A percentile compares a stretch with the other conserved stretches of the same genome.
phyloP scores from a whole-genome alignment of 345 rosid genomes.

The Cardamine resedifolia region DNA sequence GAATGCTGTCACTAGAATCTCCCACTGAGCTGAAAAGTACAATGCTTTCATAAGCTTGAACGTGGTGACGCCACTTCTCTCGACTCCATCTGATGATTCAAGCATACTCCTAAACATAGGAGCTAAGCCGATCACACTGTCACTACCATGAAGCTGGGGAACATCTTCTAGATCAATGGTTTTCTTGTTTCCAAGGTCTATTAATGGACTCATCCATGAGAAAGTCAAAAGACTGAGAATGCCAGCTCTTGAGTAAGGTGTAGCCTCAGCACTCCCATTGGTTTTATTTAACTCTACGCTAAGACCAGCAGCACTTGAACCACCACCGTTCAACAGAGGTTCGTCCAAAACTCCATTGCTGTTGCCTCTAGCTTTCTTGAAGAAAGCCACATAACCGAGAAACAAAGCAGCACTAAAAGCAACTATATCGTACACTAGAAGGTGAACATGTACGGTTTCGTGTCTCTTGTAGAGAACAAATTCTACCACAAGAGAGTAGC shows the following conservation, averaged over 20 bases:
- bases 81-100: conserved; percentile 36
- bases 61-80: conserved; percentile 42
- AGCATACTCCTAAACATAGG: conserved; percentile 46
- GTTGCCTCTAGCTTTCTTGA: conserved; percentile 37
- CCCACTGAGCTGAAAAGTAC: conserved; percentile 47
- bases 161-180: conserved; percentile 60
- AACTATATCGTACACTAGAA: conserved; percentile 44
- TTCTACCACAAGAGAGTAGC: conserved; percentile 62
- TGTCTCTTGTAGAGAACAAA: conserved; percentile 43
- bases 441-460: conserved; percentile 30
- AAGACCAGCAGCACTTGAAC: conserved; percentile 18
- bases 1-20: conserved; percentile 45
- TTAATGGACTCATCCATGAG: conserved; percentile 66
- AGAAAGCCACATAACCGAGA: conserved; percentile 51
- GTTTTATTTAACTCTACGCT: conserved; percentile 30
- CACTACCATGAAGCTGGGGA: conserved; percentile 56
- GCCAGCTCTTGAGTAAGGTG: conserved; percentile 52
- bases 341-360: conserved; percentile 41
- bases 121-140: conserved; percentile 47
- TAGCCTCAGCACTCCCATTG: conserved; percentile 42
- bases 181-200: conserved; percentile 59
- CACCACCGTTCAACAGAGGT: conserved; percentile 45
- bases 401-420: conserved; percentile 44
- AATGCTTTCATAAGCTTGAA: conserved; percentile 53
- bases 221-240: conserved; percentile 50